Percentiles rank a stretch among this genome's conserved stretches.
These are phyloP conservation scores for Rhodotorula graminis DNA, from an alignment of 768 basidiomycete species.

Conservation along the genomic window DNA sequence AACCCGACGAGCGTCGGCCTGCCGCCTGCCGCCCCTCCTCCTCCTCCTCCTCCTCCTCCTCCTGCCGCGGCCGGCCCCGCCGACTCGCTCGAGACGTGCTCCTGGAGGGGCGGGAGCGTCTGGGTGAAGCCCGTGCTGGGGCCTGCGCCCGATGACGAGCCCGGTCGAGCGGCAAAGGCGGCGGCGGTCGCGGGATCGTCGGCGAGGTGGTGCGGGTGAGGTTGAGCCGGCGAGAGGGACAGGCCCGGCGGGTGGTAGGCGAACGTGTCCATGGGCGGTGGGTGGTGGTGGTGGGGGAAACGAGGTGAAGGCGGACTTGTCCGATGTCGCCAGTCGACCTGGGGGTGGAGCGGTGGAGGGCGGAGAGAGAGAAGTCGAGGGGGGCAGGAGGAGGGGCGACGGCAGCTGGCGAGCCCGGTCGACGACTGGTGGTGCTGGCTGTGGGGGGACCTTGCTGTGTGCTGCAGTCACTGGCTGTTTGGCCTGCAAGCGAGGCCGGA, in stretches of 20 bases:
- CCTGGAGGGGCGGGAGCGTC: constrained; percentile 10
- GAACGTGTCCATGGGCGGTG: constrained; percentile 11
- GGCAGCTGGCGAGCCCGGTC: too few species aligned
- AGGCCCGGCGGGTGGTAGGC: constrained; percentile 22
- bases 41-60: too few species aligned
- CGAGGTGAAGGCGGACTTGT: too few species aligned
- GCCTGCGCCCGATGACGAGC: not conserved
- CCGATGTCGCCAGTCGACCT: not conserved
- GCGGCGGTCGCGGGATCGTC: not conserved
- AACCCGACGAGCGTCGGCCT: constrained; percentile 21
- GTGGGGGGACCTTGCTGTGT: too few species aligned
- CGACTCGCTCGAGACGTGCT: constrained; percentile 3
- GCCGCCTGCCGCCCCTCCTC: too few species aligned
- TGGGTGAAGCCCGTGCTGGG: not conserved
- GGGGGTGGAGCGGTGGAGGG: not conserved
- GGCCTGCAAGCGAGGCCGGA: too few species aligned
- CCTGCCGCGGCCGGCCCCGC: not conserved
- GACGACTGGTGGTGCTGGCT: too few species aligned
- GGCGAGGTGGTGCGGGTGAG: constrained; percentile 1
- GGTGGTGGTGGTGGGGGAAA: too few species aligned
- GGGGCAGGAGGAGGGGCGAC: not conserved
- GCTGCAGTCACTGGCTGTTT: too few species aligned
- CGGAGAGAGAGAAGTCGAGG: not conserved
- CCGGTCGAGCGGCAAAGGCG: not conserved
- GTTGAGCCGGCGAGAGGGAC: constrained; percentile 6